Percentiles rank a stretch among this genome's conserved stretches.
These are phyloP conservation scores for Xylaria sp. DNA, from an alignment of 2,329 filamentous ascomycete genomes.

Conservation along the genomic window DNA sequence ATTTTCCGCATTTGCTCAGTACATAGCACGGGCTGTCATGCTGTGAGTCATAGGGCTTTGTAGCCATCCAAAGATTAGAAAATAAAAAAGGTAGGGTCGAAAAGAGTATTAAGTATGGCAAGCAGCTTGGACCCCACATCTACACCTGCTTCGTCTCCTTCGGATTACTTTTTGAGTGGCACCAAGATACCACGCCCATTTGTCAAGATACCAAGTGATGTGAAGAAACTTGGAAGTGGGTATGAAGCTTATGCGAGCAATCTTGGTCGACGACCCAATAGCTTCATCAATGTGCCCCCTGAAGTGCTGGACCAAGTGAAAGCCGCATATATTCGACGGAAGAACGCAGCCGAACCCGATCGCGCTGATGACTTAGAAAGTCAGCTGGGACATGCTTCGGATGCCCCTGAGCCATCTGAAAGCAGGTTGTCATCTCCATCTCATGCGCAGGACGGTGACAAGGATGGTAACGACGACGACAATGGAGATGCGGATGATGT, in stretches of 20 bases:
- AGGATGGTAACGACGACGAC: conserved; percentile 11
- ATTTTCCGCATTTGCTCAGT: too few species aligned
- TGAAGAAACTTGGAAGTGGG: conserved; percentile 54
- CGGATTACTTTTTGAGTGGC: conserved; percentile 37
- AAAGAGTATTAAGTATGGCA: conserved; percentile 25
- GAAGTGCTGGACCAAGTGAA: conserved; percentile 40
- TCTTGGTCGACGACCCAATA: conserved; percentile 27
- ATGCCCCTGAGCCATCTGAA: conserved; percentile 10
- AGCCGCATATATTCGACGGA: conserved; percentile 27
- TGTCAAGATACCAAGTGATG: conserved; percentile 53
- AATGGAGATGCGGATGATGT: conserved; percentile 6
- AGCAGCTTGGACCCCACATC: conserved; percentile 16
- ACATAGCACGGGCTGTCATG: neutral
- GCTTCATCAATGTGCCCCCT: conserved; percentile 44
- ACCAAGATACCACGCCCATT: conserved; percentile 48
- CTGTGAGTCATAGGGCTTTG: neutral
- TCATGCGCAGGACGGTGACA: neutral
- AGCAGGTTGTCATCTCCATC: neutral
- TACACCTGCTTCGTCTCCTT: conserved; percentile 25
- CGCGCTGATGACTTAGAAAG: neutral
- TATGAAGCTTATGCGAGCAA: conserved; percentile 47
- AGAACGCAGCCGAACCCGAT: conserved; percentile 11
- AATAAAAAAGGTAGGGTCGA: neutral
- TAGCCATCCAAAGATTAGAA: too few species aligned
- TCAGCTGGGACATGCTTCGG: neutral